phyloP scores from a whole-genome alignment of 2,329 filamentous ascomycete species.

The Neonectria neomacrospora region DNA sequence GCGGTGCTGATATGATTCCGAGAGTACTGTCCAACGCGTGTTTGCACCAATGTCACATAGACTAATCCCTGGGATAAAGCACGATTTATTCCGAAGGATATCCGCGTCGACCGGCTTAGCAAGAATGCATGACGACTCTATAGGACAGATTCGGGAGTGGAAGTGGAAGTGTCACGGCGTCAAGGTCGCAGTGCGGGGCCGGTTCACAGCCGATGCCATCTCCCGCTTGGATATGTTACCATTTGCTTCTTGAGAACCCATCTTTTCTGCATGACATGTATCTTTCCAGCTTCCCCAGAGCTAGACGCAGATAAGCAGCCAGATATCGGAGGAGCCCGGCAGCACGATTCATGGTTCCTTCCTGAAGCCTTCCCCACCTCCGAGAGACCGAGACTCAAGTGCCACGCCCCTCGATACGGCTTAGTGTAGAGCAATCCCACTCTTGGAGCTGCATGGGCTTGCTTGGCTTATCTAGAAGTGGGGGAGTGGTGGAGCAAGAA shows the following conservation, averaged over 20 bases:
- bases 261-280: background rate
- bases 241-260: background rate
- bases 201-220: conserved; percentile 1
- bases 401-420: background rate
- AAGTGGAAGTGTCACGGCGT: conserved; percentile 22
- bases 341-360: background rate
- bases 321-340: background rate
- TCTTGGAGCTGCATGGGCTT: background rate
- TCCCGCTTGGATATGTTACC: background rate
- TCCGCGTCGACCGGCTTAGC: background rate
- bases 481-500: background rate
- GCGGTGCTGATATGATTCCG: background rate
- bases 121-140: conserved; percentile 1
- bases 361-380: conserved; percentile 1
- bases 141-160: conserved; percentile 14
- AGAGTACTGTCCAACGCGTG: background rate
- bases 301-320: background rate
- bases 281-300: background rate
- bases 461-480: conserved; percentile 3
- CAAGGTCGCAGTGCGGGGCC: conserved; percentile 6
- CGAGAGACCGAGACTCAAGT: background rate
- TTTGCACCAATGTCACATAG: background rate
- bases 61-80: background rate
- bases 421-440: background rate
- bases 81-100: conserved; percentile 17